Percentiles rank a stretch among this genome's conserved stretches.
These are phyloP conservation scores for Bonia amplexicaulis DNA, from an alignment of 176 grass and related monocot genomes.

Conservation along the genomic window DNA sequence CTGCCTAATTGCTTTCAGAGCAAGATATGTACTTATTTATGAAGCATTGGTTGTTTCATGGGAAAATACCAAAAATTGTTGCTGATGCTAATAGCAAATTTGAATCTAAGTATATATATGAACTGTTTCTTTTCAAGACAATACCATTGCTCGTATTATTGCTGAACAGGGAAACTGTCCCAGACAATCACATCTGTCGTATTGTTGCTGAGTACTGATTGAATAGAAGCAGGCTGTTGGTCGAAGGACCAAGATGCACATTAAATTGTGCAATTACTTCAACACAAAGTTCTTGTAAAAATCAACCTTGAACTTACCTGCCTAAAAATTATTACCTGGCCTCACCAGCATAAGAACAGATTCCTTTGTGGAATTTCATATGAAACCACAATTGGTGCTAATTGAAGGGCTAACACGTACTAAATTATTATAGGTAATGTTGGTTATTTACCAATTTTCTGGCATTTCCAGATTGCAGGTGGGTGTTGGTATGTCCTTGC, in stretches of 20 bases:
- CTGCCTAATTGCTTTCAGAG: background rate
- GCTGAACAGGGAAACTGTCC: background rate
- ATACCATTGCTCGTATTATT: background rate
- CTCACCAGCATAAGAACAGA: background rate
- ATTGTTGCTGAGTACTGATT: background rate
- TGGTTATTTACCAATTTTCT: background rate
- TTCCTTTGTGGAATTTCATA: background rate
- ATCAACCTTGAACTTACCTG: background rate
- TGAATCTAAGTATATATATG: background rate
- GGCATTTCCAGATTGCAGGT: constrained; percentile 68
- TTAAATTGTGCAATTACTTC: background rate
- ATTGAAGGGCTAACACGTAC: background rate
- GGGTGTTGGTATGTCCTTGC: constrained; percentile 97
- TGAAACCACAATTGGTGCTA: background rate
- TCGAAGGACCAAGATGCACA: background rate
- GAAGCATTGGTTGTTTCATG: background rate
- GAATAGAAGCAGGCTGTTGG: background rate
- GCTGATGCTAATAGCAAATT: background rate
- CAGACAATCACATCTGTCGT: background rate
- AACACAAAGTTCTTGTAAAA: background rate
- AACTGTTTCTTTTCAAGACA: background rate
- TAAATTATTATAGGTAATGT: background rate
- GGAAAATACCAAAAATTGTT: background rate
- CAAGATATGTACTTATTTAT: background rate
- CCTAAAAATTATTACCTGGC: background rate